These are phyloP conservation scores for Dryadomyces quercus-mongolicae DNA, from an alignment of 2,329 filamentous ascomycete species.

Conservation along the genomic window DNA sequence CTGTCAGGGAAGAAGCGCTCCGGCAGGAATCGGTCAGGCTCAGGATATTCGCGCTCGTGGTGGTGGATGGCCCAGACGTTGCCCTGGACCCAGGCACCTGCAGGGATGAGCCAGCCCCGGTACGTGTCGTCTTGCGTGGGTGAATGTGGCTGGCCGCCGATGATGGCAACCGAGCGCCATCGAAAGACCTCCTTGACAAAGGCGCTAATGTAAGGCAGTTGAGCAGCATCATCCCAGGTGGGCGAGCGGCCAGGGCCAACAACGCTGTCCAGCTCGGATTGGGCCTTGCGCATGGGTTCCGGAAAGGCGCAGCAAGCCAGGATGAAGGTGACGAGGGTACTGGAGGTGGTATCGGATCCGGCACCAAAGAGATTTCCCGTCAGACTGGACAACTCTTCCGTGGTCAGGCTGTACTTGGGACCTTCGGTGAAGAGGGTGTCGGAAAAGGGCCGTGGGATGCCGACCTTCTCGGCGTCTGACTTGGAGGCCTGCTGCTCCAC, in stretches of 20 bases:
- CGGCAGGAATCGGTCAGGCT: constrained; percentile 31
- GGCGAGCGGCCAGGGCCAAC: constrained; percentile 35
- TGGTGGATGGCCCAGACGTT: constrained; percentile 39
- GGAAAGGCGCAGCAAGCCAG: constrained; percentile 38
- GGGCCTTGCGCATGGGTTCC: constrained; percentile 32
- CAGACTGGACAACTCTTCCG: constrained; percentile 31
- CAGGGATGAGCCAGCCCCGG: constrained; percentile 36
- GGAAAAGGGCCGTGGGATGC: constrained; percentile 24
- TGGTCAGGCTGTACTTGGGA: constrained; percentile 30
- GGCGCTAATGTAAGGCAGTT: constrained; percentile 39
- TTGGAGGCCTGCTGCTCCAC: constrained; percentile 23
- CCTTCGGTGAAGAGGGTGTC: constrained; percentile 34
- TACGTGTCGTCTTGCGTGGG: constrained; percentile 34
- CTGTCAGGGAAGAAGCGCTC: constrained; percentile 26
- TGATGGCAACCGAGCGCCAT: constrained; percentile 40
- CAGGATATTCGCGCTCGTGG: constrained; percentile 32
- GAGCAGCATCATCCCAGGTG: constrained; percentile 30
- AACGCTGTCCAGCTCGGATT: constrained; percentile 38
- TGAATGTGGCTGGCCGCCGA: constrained; percentile 37
- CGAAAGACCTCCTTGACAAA: constrained; percentile 44
- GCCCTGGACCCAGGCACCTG: constrained; percentile 34
- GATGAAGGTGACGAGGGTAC: constrained; percentile 33
- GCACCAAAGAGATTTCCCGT: constrained; percentile 36
- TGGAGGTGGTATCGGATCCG: constrained; percentile 35
- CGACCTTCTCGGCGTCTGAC: constrained; percentile 11